Evolutionary conservation across 176 grass and related monocot species (phyloP), one percentile per base, ranked within the genome.

Genomic region (Puccinellia tenuiflora): DNA sequence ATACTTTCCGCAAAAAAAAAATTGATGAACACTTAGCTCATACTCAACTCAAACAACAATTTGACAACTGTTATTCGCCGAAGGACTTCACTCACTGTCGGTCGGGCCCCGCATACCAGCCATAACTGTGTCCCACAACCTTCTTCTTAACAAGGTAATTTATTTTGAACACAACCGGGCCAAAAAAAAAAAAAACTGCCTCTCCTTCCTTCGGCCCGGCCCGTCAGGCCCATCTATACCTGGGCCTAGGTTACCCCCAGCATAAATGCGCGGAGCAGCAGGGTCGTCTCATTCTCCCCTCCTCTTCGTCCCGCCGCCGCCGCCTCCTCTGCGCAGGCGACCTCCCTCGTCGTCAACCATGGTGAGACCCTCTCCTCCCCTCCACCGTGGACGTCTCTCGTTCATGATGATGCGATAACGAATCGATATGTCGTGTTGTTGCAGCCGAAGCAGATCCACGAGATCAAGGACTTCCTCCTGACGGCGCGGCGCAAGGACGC

Each of bases 381-480:
- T 15, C 68, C 3, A 26, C 25, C 21, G 30, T 15, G 34, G 0
- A 14, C 17, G 0, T 25, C 12, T 14, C 33, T 20, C 6, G 6
- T 4, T 2, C 5, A 7, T 5, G 24, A 8, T 18, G 12, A 5
- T 25, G 14, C 2, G 17, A 9, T 28, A 54, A 72, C 34, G 21
- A 34, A 39, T 4, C 16, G 11, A 56, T 7, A 12, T 24, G 42
- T 50, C 13, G 6, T 77, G 46, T 20, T 38, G 33, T 20, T 10
- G 40, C 92, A 95, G 92, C 90, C 92, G 87, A 95, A 92, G 90
- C 85, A 95, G 90, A 95, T 95, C 74, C 85, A 92, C 67, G 92
- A 95, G 90, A 95, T 95, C 68, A 95, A 95, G 92, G 92, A 92
- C 81, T 95, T 95, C 85, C 87, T 95, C 16, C 90, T 95, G 72